Percentiles rank a stretch among this genome's conserved stretches.
Conservation (phyloP, 306 rosid species). For the Prunus mongolica region DNA sequence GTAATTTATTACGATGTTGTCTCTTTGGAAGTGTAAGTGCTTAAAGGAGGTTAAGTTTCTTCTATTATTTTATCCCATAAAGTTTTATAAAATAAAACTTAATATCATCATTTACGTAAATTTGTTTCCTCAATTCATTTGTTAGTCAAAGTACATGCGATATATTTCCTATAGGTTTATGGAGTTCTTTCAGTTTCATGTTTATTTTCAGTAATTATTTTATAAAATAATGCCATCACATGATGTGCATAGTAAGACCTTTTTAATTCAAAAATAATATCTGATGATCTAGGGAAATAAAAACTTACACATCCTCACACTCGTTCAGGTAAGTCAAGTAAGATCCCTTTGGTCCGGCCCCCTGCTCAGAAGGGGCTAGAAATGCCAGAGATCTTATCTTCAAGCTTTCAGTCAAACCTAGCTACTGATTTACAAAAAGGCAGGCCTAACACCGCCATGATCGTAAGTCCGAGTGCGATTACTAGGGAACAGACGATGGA, state of each 20-base stretch:
- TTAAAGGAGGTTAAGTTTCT: not conserved
- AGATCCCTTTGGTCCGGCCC: constrained; percentile 21
- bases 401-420: constrained; percentile 27
- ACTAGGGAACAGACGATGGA: constrained; percentile 9
- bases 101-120: no score
- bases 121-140: not conserved
- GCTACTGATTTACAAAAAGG: constrained; percentile 22
- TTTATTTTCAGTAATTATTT: not conserved
- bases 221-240: not conserved
- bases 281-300: not conserved
- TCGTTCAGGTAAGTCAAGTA: constrained; percentile 41
- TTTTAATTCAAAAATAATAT: not conserved
- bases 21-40: not conserved
- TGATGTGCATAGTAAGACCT: not conserved
- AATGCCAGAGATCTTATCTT: constrained; percentile 14
- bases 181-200: not conserved
- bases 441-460: constrained; percentile 9
- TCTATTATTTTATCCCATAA: not conserved
- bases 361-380: constrained; percentile 22
- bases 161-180: not conserved
- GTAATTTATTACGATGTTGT: not conserved
- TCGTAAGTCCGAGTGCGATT: constrained; percentile 1
- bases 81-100: not conserved
- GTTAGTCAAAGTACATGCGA: not conserved
- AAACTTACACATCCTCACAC: not conserved